Evolutionary conservation across 129 eudicot genomes (phyloP), one percentile per base, ranked within the genome.

Genomic region (Silybum marianum): DNA sequence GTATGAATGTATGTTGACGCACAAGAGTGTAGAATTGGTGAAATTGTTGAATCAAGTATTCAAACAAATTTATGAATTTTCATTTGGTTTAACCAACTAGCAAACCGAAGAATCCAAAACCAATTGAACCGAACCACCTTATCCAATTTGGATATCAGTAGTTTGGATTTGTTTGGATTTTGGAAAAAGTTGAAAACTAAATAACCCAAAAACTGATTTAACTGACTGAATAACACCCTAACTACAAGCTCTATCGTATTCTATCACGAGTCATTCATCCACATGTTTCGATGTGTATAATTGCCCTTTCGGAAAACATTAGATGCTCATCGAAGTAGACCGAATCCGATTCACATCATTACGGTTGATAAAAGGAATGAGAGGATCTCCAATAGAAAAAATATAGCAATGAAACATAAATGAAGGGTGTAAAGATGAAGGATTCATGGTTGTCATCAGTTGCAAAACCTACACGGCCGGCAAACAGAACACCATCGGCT

Each of bases 401-500:
- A 46, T 42, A 42, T 46, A 12, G 58, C 4, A 46, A 46, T 46
- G 58, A 5, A 12, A 46, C 18, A 46, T 46, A 46, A 46, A 12
- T 46, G 51, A 9, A 9, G 51, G 51, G 0, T 9, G 3, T 9
- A 42, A 42, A 42, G 51, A 46, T 46, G 6, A 3, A 46, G 2
- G 63, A 54, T n/a, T 16, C 22, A 54, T 54, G 63, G 63, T 54
- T 54, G 63, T 54, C 63, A 54, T 16, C 63, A 18, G 63, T 54
- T 16, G 63, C 63, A 54, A 54, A 16, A 54, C 63, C 63, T 54
- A 54, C 63, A 54, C 22, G 22, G 22, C 63, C 22, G 9, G 63
- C 63, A 79, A 76, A 71, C 25, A 51, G 38, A 79, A 70, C 69
- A 78, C 68, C 82, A 69, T 79, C 51, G 44, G 76, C 68, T n/a